Conservation (phyloP, 192 early-diverging fungal species). For the Dispira simplex region DNA sequence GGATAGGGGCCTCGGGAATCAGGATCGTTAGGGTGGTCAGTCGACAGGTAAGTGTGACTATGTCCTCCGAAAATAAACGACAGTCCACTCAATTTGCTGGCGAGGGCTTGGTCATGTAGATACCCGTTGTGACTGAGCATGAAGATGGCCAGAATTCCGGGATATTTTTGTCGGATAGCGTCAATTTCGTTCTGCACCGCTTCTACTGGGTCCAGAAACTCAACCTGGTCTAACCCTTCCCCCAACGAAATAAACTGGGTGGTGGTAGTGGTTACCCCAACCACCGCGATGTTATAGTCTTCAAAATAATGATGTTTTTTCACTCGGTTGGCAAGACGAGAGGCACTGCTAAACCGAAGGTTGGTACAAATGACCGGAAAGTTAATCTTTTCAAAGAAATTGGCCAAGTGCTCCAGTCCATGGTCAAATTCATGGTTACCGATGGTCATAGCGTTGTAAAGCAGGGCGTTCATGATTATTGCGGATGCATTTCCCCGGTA, state of each 20-base stretch:
- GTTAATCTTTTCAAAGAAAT: slow-evolving; percentile 32
- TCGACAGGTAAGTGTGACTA: slow-evolving; percentile 48
- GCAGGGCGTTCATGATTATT: slow-evolving; percentile 45
- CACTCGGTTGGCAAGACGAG: slow-evolving; percentile 26
- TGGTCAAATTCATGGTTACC: slow-evolving; percentile 70
- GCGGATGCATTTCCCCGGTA: slow-evolving; percentile 40
- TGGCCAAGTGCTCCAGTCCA: slow-evolving; percentile 31
- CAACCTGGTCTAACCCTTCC: slow-evolving; percentile 18
- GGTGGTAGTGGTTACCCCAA: slow-evolving; percentile 48
- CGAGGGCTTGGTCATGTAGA: slow-evolving; percentile 42
- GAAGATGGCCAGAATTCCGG: slow-evolving; percentile 35
- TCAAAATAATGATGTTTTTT: slow-evolving; percentile 48
- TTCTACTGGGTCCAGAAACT: slow-evolving; percentile 37
- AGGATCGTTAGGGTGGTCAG: slow-evolving; percentile 23
- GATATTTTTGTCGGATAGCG: slow-evolving; percentile 35
- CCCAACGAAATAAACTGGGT: slow-evolving; percentile 37
- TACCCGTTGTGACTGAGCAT: slow-evolving; percentile 63
- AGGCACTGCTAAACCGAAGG: slow-evolving; percentile 31
- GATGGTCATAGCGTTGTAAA: slow-evolving; percentile 37
- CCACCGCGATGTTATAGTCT: slow-evolving; percentile 43
- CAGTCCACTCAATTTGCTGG: slow-evolving; percentile 34
- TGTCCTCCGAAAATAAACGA: slow-evolving; percentile 58
- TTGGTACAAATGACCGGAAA: slow-evolving; percentile 53
- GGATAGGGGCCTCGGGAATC: slow-evolving; percentile 46
- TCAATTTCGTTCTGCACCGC: slow-evolving; percentile 46